Conservation (phyloP, 2,329 filamentous ascomycete species). For the Fusarium phyllophilum region DNA sequence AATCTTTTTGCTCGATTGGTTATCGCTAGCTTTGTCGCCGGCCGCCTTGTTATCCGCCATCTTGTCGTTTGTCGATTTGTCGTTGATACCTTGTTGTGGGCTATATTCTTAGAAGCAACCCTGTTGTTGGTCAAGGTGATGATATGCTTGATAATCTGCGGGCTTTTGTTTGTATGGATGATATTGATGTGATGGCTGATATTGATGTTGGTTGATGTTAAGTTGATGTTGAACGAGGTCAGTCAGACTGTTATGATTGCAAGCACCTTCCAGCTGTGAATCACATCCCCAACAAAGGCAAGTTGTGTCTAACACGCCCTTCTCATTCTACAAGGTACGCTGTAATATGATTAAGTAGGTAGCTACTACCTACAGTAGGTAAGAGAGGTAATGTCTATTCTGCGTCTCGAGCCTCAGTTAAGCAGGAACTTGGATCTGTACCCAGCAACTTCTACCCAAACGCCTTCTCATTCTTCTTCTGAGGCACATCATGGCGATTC, state of each 20-base stretch:
- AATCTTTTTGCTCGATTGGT: not conserved
- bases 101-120: not conserved
- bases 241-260: not conserved
- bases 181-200: not conserved
- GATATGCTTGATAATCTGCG: not conserved
- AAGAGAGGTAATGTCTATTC: not conserved
- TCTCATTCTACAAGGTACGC: not conserved
- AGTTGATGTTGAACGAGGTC: not conserved
- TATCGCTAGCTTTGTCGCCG: not conserved
- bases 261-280: not conserved
- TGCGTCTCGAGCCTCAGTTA: not conserved
- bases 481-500: slow-evolving; percentile 19
- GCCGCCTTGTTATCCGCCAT: not conserved
- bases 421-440: too few relatives aligned
- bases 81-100: not conserved
- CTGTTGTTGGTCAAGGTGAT: not conserved
- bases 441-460: slow-evolving; percentile 2
- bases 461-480: slow-evolving; percentile 9
- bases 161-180: not conserved
- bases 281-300: not conserved
- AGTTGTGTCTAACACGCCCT: not conserved
- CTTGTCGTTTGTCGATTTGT: not conserved
- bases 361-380: not conserved
- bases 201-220: not conserved
- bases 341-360: not conserved